A percentile compares a stretch with the other conserved stretches of the same genome.
Evolutionary conservation across 2,329 filamentous ascomycete species (phyloP).

Genomic region (Aphanoascus verrucosus): DNA sequence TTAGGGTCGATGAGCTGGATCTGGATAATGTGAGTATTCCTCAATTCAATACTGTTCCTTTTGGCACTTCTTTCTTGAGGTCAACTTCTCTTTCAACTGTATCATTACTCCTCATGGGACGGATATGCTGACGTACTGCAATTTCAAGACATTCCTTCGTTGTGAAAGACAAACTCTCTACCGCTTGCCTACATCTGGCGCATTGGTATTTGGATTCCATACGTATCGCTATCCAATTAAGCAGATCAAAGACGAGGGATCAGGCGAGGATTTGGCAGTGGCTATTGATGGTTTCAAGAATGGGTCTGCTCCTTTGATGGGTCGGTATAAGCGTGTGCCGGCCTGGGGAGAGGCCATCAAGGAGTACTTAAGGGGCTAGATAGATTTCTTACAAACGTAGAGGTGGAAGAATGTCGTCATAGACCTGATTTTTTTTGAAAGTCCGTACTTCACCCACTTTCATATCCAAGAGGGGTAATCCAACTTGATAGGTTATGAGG

Average conservation of each 20-base stretch:
- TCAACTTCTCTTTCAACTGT: neutral
- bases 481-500: too few species aligned
- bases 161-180: constrained; percentile 54
- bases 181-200: constrained; percentile 44
- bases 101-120: too few species aligned
- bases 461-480: too few species aligned
- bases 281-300: constrained; percentile 50
- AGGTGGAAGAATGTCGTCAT: too few species aligned
- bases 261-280: constrained; percentile 42
- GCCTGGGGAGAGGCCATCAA: constrained; percentile 48
- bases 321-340: constrained; percentile 47
- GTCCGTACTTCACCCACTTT: too few species aligned
- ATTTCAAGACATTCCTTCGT: constrained; percentile 37
- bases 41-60: neutral
- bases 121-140: neutral
- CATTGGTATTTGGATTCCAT: constrained; percentile 52
- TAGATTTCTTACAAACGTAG: neutral
- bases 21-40: constrained; percentile 33
- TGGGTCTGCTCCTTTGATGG: constrained; percentile 49
- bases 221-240: constrained; percentile 50
- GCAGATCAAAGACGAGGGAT: constrained; percentile 48
- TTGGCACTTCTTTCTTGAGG: neutral
- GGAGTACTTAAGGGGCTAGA: constrained; percentile 36
- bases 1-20: constrained; percentile 33
- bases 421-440: too few species aligned